Evolutionary conservation across 2,329 filamentous ascomycete genomes (phyloP).

Genomic region (Colletotrichum phormii): DNA sequence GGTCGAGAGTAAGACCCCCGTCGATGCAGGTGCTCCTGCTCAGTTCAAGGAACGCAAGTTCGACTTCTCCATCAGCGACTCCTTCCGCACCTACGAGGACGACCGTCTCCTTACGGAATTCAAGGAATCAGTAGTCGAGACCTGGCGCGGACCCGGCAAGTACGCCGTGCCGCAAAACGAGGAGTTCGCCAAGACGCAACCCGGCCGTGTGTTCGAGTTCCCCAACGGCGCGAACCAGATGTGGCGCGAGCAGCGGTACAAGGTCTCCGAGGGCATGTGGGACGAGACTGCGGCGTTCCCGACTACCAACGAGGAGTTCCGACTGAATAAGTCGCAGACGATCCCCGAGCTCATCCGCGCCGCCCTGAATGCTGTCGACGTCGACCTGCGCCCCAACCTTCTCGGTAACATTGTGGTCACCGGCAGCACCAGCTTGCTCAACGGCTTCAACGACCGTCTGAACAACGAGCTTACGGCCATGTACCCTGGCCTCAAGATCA

Average conservation of each 20-base stretch:
- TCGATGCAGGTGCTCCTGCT: conserved; percentile 85
- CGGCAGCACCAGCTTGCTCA: conserved; percentile 86
- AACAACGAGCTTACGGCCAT: conserved; percentile 84
- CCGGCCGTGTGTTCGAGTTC: conserved; percentile 94
- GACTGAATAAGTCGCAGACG: conserved; percentile 78
- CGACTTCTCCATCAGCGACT: conserved; percentile 68
- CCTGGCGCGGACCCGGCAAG: conserved; percentile 85
- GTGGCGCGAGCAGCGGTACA: conserved; percentile 89
- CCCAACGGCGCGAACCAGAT: conserved; percentile 96
- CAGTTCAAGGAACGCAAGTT: conserved; percentile 82
- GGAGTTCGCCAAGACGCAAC: conserved; percentile 77
- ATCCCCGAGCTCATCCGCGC: conserved; percentile 85
- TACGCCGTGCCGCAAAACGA: conserved; percentile 76
- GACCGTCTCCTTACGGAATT: conserved; percentile 94
- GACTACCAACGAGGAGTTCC: conserved; percentile 49
- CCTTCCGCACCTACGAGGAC: conserved; percentile 87
- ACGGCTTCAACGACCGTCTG: conserved; percentile 91
- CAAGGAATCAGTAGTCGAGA: conserved; percentile 96
- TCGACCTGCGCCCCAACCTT: conserved; percentile 86
- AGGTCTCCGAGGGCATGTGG: conserved; percentile 89
- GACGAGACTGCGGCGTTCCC: conserved; percentile 82
- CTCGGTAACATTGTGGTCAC: conserved; percentile 94
- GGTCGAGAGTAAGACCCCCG: conserved; percentile 86
- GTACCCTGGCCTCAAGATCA: conserved; percentile 88
- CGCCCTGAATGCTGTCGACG: conserved; percentile 83